Evolutionary conservation across 371 early-diverging fungal species (phyloP), one percentile per base, ranked within the genome.

Genomic region (Vittaforma corneae): DNA sequence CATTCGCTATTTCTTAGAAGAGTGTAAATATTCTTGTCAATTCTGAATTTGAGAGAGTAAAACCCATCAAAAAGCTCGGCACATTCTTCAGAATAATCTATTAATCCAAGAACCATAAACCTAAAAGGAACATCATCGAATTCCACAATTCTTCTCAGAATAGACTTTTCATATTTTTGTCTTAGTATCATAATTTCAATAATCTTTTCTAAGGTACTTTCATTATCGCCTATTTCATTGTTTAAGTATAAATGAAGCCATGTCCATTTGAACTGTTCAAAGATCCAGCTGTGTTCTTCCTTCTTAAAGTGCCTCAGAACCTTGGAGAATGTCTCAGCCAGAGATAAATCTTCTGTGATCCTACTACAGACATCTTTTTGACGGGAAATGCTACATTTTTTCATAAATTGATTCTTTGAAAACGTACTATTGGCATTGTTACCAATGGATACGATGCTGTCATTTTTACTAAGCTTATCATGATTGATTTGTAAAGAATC

Each of bases 91-190:
- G 57, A 40, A 26, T 67, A 62, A 26, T 55, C 44, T 34, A 78
- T 24, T 6, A 80, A 67, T n/a, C 79, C 47, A 14, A 80, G 53
- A 46, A 76, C 70, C 71, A 77, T 73, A 48, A 74, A 77, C 47
- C 62, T 71, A 34, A 52, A 69, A 11, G 75, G 35, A 0, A 65
- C 28, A 63, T 75, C 76, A 55, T 77, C 77, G 22, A 67, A 56
- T 57, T 77, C 78, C 0, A 64, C 55, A 26, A 80, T 77, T 38
- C 73, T 55, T 38, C 71, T 55, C 1, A 77, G 63, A 28, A 76
- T 42, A 53, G 75, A 74, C 50, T 65, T 65, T 34, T 74, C 74
- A 37, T 48, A 54, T 9, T 54, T 60, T 42, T 47, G 38, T 48
- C 64, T 68, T 11, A 35, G 29, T 28, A 24, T 50, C 4, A 77